Evolutionary conservation across 345 rosid genomes (phyloP).

Genomic region (Geranium rotundifolium): DNA sequence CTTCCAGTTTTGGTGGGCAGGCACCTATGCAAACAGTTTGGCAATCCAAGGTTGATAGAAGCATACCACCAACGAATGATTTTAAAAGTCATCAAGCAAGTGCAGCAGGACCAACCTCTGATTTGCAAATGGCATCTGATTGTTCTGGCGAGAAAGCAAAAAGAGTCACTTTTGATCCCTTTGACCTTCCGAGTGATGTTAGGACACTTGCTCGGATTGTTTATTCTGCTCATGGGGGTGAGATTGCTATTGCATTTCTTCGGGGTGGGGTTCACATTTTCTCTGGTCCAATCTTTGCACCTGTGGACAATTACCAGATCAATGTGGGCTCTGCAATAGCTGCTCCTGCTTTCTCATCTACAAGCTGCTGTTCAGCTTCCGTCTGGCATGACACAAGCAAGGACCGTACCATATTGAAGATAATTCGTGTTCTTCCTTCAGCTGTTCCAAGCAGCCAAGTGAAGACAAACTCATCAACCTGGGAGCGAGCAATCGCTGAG

Average conservation of each 20-base stretch:
- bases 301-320: slow-evolving; percentile 90
- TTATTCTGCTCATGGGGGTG: slow-evolving; percentile 99
- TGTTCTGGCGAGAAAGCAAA: slow-evolving; percentile 44
- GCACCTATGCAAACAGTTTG: slow-evolving; percentile 95
- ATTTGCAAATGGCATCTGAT: slow-evolving; percentile 43
- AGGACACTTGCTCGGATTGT: slow-evolving; percentile 88
- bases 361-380: slow-evolving; percentile 98
- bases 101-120: slow-evolving; percentile 40
- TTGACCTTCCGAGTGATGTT: slow-evolving; percentile 93
- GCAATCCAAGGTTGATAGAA: slow-evolving; percentile 88
- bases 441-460: slow-evolving; percentile 68
- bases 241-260: slow-evolving; percentile 89
- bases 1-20: slow-evolving; percentile 89
- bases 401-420: slow-evolving; percentile 82
- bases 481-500: slow-evolving; percentile 99
- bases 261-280: slow-evolving; percentile 95
- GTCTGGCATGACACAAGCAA: slow-evolving; percentile 84
- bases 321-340: slow-evolving; percentile 95
- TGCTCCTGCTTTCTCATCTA: slow-evolving; percentile 96
- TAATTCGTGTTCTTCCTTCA: slow-evolving; percentile 95
- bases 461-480: slow-evolving; percentile 67
- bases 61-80: slow-evolving; percentile 86
- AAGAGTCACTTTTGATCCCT: slow-evolving; percentile 85
- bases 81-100: slow-evolving; percentile 50
- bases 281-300: slow-evolving; percentile 85